phyloP scores from a whole-genome alignment of 805 yeast species.

The Candida verbasci region DNA sequence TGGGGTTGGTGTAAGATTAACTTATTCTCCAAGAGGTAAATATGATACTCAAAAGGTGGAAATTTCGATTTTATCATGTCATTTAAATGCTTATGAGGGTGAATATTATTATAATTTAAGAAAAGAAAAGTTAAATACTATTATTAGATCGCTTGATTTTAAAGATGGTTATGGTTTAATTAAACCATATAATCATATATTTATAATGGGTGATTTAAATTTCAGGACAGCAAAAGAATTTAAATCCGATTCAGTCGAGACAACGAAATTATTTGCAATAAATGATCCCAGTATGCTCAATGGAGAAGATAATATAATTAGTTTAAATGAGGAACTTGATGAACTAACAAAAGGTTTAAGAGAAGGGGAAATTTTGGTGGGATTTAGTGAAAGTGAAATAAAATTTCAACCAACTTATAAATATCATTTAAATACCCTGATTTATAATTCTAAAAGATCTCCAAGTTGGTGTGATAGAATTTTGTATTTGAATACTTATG shows the following conservation, averaged over 20 bases:
- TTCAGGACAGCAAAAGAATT: slow-evolving; percentile 50
- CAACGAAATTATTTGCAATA: slow-evolving; percentile 19
- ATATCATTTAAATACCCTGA: slow-evolving; percentile 46
- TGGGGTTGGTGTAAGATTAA: slow-evolving; percentile 58
- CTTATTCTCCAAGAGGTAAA: slow-evolving; percentile 19
- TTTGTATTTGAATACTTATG: slow-evolving; percentile 47
- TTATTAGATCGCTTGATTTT: slow-evolving; percentile 54
- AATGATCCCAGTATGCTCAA: slow-evolving; percentile 16
- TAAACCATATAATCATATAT: slow-evolving; percentile 53
- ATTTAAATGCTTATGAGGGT: slow-evolving; percentile 80
- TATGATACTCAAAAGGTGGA: slow-evolving; percentile 20
- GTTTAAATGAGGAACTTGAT: slow-evolving; percentile 36
- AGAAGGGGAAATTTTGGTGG: slow-evolving; percentile 47
- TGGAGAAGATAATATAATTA: slow-evolving; percentile 6
- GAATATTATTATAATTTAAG: slow-evolving; percentile 41
- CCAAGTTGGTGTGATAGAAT: slow-evolving; percentile 95
- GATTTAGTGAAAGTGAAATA: slow-evolving; percentile 64
- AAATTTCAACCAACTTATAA: slow-evolving; percentile 80
- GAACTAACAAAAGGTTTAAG: slow-evolving; percentile 44
- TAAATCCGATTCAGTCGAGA: slow-evolving; percentile 7
- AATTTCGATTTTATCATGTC: slow-evolving; percentile 65
- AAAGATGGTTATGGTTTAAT: slow-evolving; percentile 52
- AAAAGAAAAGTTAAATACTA: slow-evolving; percentile 44
- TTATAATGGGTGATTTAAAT: slow-evolving; percentile 83
- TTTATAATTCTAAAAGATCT: slow-evolving; percentile 52